Conservation (phyloP, 2,329 filamentous ascomycete genomes). For the Fusarium sororula region DNA sequence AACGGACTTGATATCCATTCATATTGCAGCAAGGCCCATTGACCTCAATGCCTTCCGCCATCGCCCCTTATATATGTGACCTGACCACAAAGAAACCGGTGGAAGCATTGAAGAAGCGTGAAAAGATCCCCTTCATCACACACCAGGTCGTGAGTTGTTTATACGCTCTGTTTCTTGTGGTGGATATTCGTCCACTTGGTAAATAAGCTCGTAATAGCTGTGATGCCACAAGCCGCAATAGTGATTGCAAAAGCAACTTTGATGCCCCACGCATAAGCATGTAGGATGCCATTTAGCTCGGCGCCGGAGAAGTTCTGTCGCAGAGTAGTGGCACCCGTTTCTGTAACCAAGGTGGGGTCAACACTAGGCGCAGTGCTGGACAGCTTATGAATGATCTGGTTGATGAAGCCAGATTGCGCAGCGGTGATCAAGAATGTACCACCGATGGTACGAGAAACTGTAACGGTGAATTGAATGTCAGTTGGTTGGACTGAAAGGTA, state of each 20-base stretch:
- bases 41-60: rapidly evolving
- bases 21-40: rapidly evolving
- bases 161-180: background rate
- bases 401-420: background rate
- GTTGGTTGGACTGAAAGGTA: rapidly evolving
- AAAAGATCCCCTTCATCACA: rapidly evolving
- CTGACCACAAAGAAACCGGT: rapidly evolving
- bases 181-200: background rate
- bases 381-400: background rate
- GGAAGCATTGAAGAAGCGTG: rapidly evolving
- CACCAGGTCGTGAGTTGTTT: rapidly evolving
- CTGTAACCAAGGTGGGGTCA: background rate
- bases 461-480: background rate
- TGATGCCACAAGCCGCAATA: background rate
- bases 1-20: rapidly evolving
- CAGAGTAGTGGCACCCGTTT: background rate
- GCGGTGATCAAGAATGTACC: background rate
- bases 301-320: background rate
- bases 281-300: background rate
- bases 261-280: background rate
- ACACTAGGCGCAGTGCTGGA: background rate
- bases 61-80: rapidly evolving
- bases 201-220: background rate
- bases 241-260: background rate
- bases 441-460: background rate